Evolutionary conservation across 805 yeast genomes (phyloP).

Genomic region (Jamesozyma piceae): DNA sequence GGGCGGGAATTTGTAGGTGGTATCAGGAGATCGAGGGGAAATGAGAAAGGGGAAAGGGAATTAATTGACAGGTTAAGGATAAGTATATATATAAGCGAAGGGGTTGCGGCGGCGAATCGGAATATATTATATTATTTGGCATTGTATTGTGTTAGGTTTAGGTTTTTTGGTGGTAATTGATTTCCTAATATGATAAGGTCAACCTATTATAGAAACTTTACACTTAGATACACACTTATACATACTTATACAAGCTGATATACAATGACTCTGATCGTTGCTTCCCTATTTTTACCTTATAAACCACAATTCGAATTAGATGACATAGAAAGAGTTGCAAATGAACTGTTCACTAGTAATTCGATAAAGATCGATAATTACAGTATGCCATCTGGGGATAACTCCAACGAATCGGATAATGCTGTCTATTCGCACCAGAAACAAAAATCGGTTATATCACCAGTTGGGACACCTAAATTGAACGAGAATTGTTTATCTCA

Average conservation of each 20-base stretch:
- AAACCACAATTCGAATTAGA: constrained; percentile 48
- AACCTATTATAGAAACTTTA: too few relatives aligned
- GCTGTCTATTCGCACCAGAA: background rate
- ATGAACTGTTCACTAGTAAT: background rate
- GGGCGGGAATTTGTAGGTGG: background rate
- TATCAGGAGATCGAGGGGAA: background rate
- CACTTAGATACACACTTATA: too few relatives aligned
- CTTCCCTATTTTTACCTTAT: constrained; percentile 63
- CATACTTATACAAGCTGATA: too few relatives aligned
- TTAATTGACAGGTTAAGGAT: background rate
- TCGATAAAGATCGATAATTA: background rate
- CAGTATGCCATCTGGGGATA: background rate
- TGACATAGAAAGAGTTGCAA: constrained; percentile 8
- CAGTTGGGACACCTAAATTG: too few relatives aligned
- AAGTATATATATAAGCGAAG: too few relatives aligned
- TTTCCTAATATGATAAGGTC: too few relatives aligned
- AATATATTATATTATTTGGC: too few relatives aligned
- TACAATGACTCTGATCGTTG: constrained; percentile 62
- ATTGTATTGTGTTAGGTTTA: too few relatives aligned
- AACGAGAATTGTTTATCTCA: too few relatives aligned
- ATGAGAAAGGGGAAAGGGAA: background rate
- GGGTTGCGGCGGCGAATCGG: too few relatives aligned
- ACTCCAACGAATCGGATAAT: background rate
- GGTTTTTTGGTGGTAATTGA: too few relatives aligned
- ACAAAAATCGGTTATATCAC: background rate